phyloP scores from a whole-genome alignment of 2,329 filamentous ascomycete species.

The Podosphaera aphanis region DNA sequence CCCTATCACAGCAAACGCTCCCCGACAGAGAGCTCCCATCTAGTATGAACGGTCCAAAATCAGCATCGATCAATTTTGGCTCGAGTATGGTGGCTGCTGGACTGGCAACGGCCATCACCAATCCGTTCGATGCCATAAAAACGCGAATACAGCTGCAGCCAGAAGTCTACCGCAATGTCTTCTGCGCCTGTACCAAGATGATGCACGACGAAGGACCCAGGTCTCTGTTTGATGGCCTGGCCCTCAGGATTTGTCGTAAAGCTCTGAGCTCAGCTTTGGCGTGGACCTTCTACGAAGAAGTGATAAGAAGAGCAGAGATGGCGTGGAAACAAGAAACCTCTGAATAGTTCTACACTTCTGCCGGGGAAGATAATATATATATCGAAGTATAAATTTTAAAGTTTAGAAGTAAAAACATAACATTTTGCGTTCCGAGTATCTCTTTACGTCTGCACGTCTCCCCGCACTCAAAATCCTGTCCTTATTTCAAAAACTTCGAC shows the following conservation, averaged over 20 bases:
- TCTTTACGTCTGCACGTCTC: too few relatives aligned
- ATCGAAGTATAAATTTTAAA: too few relatives aligned
- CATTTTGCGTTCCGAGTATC: too few relatives aligned
- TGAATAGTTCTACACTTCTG: too few relatives aligned
- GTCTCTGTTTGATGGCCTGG: constrained; percentile 68
- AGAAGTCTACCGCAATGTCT: constrained; percentile 56
- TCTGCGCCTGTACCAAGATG: constrained; percentile 56
- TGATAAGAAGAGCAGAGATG: constrained; percentile 45
- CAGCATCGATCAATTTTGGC: constrained; percentile 58
- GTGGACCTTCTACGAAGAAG: constrained; percentile 91
- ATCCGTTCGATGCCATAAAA: constrained; percentile 93
- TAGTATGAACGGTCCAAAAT: constrained; percentile 18
- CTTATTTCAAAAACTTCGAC: too few relatives aligned
- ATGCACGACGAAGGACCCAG: constrained; percentile 56
- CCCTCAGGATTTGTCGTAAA: constrained; percentile 70
- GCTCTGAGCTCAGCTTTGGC: constrained; percentile 83
- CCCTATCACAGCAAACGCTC: constrained; percentile 9
- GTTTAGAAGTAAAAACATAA: too few relatives aligned
- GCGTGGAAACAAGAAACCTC: too few relatives aligned
- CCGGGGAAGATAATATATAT: too few relatives aligned
- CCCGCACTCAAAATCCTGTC: too few relatives aligned
- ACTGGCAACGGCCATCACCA: constrained; percentile 68
- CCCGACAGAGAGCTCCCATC: constrained; percentile 5
- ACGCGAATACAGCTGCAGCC: constrained; percentile 85
- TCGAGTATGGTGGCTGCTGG: constrained; percentile 64